Conservation (phyloP, 257 asterid genomes). For the Linderniella brevidens region DNA sequence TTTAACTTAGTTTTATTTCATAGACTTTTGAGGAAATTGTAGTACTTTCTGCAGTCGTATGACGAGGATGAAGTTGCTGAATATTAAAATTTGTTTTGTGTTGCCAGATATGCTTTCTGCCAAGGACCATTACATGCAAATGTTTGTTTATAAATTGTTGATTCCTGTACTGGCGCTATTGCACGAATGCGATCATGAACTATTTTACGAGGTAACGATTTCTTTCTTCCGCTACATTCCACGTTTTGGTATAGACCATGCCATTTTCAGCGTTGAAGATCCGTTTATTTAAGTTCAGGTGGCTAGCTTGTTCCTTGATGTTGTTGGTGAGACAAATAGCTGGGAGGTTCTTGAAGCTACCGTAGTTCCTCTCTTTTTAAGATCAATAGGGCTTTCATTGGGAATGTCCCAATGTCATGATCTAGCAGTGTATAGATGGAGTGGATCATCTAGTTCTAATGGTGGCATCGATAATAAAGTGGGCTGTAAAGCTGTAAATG, state of each 20-base stretch:
- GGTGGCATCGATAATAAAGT: neutral
- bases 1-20: constrained; percentile 2
- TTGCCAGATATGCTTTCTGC: neutral
- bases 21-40: constrained; percentile 40
- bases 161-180: constrained; percentile 24
- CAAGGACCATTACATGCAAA: neutral
- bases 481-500: constrained; percentile 6
- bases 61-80: constrained; percentile 7
- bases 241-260: neutral
- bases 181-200: constrained; percentile 29
- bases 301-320: constrained; percentile 43
- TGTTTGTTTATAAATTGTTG: constrained; percentile 1
- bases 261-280: constrained; percentile 5
- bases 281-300: constrained; percentile 27
- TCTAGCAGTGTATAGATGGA: constrained; percentile 10
- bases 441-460: neutral
- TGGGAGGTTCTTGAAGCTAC: constrained; percentile 8
- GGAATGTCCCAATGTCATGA: constrained; percentile 42
- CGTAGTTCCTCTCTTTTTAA: constrained; percentile 54
- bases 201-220: constrained; percentile 53
- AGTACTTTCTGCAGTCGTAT: neutral
- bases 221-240: neutral
- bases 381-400: constrained; percentile 58
- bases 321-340: constrained; percentile 1
- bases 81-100: constrained; percentile 22